phyloP scores from a whole-genome alignment of 140 eudicot species.

The Senecio squalidus region DNA sequence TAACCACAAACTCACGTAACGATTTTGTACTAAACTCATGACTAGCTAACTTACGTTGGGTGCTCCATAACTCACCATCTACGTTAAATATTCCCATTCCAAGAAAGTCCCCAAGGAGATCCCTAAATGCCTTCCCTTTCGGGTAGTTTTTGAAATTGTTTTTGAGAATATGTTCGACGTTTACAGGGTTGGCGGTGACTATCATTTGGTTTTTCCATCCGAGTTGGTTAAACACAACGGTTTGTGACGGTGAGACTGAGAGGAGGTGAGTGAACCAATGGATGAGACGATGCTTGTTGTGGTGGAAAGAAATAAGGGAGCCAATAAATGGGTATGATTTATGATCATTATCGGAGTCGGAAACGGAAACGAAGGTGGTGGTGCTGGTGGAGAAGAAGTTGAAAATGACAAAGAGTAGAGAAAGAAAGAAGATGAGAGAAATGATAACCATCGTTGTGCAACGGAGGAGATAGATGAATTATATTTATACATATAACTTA shows the following conservation, averaged over 20 bases:
- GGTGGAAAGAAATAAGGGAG: conserved; percentile 46
- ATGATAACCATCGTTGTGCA: conserved; percentile 20
- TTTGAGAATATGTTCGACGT: conserved; percentile 54
- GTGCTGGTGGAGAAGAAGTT: conserved; percentile 8
- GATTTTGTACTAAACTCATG: conserved; percentile 56
- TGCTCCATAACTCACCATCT: conserved; percentile 55
- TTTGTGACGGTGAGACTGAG: conserved; percentile 40
- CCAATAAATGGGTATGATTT: conserved; percentile 41
- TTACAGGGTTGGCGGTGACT: conserved; percentile 59
- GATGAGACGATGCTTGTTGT: conserved; percentile 48
- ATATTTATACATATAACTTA: too few species aligned
- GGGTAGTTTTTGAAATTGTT: conserved; percentile 60
- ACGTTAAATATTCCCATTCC: conserved; percentile 75
- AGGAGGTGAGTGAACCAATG: conserved; percentile 72
- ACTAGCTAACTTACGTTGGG: conserved; percentile 57
- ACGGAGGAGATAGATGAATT: too few species aligned
- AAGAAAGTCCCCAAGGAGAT: conserved; percentile 56
- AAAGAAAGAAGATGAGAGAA: conserved; percentile 22
- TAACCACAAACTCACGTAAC: conserved; percentile 42
- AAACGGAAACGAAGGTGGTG: too few species aligned
- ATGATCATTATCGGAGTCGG: conserved; percentile 16
- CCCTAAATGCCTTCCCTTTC: conserved; percentile 53
- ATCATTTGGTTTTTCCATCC: conserved; percentile 38
- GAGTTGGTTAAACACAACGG: conserved; percentile 35
- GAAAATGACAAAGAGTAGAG: conserved; percentile 19